Base-by-base conservation (phyloP, 148 eudicot species). In the Silene conica region DNA sequence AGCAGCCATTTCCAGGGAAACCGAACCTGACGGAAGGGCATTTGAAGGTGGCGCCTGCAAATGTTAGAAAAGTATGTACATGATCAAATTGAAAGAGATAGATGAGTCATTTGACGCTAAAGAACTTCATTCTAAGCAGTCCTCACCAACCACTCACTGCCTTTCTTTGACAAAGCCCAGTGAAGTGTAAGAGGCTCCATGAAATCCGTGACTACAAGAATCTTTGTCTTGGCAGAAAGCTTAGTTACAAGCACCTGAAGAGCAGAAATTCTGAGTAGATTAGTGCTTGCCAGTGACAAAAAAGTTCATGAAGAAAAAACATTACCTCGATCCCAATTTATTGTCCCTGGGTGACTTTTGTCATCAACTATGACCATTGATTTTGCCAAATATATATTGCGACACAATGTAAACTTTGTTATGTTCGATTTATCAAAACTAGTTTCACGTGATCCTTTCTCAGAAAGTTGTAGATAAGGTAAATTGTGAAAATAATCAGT, bases 111-210 rank as follows among this genome's bases (percentile, higher is more conserved):
- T 50, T 64, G 60, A 7, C 23, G 52, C 31, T 26, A 54, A 54
- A 50, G 52, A 41, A 61, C 18, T 69, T 75, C 46, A 25, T 66
- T 75, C 12, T 11, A 70, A 25, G 28, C 20, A 70, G 66, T 72
- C 73, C 90, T 83, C 83, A 92, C 99, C 85, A 77, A 75, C 99
- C 99, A 95, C 84, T 95, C 96, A 71, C 88, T 86, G 64, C 85
- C 81, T 23, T 84, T 78, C 75, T 78, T 86, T 54, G 99, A 90
- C 77, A 95, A 79, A 73, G 89, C 99, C 98, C 98, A 95, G 75
- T 95, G 98, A 79, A 95, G 96, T 61, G 75, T 82, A 74, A 90
- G 84, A 70, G 97, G 89, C 59, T 86, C 92, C 63, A 72, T 71
- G 67, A 86, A 77, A 82, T 92, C 90, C 41, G 97, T 95, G 74